These are phyloP conservation scores for Torulaspora gathmanii DNA, from an alignment of 805 yeast species.

Conservation along the genomic window DNA sequence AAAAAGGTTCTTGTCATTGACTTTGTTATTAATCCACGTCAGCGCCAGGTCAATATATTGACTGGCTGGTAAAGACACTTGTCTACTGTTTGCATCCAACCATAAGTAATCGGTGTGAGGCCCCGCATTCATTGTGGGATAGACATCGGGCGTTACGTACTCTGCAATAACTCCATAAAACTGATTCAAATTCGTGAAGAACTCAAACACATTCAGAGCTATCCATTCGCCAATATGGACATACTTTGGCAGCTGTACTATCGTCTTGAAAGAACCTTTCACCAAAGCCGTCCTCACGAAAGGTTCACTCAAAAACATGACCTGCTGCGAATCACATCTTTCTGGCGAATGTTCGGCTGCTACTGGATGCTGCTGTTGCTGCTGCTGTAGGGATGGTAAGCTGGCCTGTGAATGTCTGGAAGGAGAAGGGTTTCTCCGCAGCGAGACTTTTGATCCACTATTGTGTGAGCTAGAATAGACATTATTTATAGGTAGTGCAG, in stretches of 20 bases:
- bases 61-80: slow-evolving; percentile 82
- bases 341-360: slow-evolving; percentile 16
- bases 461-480: slow-evolving; percentile 38
- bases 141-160: slow-evolving; percentile 82
- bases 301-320: slow-evolving; percentile 80
- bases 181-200: slow-evolving; percentile 77
- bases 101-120: slow-evolving; percentile 86
- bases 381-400: slow-evolving; percentile 16
- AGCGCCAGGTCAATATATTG: slow-evolving; percentile 90
- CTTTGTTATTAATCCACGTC: slow-evolving; percentile 81
- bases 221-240: slow-evolving; percentile 96
- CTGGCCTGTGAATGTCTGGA: slow-evolving; percentile 27
- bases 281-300: slow-evolving; percentile 91
- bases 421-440: slow-evolving; percentile 38
- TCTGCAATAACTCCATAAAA: slow-evolving; percentile 89
- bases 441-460: slow-evolving; percentile 45
- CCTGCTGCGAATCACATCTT: slow-evolving; percentile 29
- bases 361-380: slow-evolving; percentile 7
- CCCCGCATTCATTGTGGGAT: slow-evolving; percentile 95
- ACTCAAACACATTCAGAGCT: slow-evolving; percentile 86
- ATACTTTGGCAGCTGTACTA: slow-evolving; percentile 90
- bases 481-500: slow-evolving; percentile 22
- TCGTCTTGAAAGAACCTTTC: slow-evolving; percentile 93
- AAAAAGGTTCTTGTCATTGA: slow-evolving; percentile 83
- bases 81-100: slow-evolving; percentile 77